phyloP scores from a whole-genome alignment of 306 rosid species.

The Malus orientalis region DNA sequence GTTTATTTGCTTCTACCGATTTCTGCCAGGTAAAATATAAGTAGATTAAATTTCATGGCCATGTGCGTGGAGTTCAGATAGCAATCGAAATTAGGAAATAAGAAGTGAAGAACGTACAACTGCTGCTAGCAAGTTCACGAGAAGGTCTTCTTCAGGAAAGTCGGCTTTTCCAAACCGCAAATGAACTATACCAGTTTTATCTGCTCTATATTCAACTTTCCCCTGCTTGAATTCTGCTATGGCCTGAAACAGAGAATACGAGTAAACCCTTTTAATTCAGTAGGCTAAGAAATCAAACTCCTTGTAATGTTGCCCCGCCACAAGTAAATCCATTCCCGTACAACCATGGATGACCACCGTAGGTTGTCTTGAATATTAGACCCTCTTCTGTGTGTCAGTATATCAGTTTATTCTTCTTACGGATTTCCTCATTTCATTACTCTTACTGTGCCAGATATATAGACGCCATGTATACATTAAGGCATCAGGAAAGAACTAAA shows the following conservation, averaged over 20 bases:
- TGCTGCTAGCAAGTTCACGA: conserved; percentile 70
- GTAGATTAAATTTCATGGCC: background rate
- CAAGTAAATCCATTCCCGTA: background rate
- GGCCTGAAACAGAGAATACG: conserved; percentile 44
- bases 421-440: background rate
- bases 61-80: conserved; percentile 1
- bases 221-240: conserved; percentile 97
- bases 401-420: background rate
- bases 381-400: background rate
- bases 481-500: background rate
- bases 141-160: conserved; percentile 84
- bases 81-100: background rate
- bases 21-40: conserved; percentile 39
- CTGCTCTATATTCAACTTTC: conserved; percentile 94
- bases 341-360: background rate
- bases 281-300: background rate
- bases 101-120: conserved; percentile 46
- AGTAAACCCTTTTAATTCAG: background rate
- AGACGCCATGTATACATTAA: too few relatives aligned
- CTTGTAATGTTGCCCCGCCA: background rate
- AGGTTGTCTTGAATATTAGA: background rate
- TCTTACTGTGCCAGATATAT: background rate
- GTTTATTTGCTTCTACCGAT: conserved; percentile 88
- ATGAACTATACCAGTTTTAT: conserved; percentile 97
- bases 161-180: conserved; percentile 83